Percentiles rank a stretch among this genome's conserved stretches.
These are phyloP conservation scores for Mycogone perniciosa DNA, from an alignment of 2,329 filamentous ascomycete species.

Conservation along the genomic window DNA sequence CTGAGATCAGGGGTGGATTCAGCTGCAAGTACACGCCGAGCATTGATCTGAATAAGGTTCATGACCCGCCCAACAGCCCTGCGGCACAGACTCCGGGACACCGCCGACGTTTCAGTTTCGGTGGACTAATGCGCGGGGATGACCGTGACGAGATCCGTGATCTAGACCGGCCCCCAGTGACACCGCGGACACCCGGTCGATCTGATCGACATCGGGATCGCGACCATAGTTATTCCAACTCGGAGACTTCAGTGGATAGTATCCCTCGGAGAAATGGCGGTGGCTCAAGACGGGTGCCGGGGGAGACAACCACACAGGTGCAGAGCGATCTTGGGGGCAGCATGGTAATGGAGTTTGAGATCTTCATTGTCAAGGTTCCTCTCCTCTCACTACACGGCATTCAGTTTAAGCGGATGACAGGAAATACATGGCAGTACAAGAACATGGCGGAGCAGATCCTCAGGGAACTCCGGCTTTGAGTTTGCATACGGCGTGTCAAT, in stretches of 20 bases:
- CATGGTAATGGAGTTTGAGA: slow-evolving; percentile 85
- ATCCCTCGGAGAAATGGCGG: slow-evolving; percentile 48
- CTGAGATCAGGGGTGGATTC: slow-evolving; percentile 90
- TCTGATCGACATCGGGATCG: slow-evolving; percentile 24
- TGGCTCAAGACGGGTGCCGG: slow-evolving; percentile 56
- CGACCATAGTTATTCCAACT: slow-evolving; percentile 75
- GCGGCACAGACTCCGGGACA: slow-evolving; percentile 51
- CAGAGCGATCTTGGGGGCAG: slow-evolving; percentile 82
- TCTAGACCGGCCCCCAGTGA: slow-evolving; percentile 36
- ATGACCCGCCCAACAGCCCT: slow-evolving; percentile 57
- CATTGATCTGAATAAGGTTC: slow-evolving; percentile 73
- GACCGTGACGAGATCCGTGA: slow-evolving; percentile 69
- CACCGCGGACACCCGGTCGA: slow-evolving; percentile 38
- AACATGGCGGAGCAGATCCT: slow-evolving; percentile 96
- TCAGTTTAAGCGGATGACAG: slow-evolving; percentile 94
- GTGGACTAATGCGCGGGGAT: slow-evolving; percentile 51
- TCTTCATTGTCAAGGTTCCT: slow-evolving; percentile 95
- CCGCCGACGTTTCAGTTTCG: slow-evolving; percentile 76
- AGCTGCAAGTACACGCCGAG: slow-evolving; percentile 82
- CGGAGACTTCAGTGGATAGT: slow-evolving; percentile 78
- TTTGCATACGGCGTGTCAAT: neutral
- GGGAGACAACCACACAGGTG: slow-evolving; percentile 87
- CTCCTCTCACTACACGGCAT: slow-evolving; percentile 88
- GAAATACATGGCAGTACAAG: slow-evolving; percentile 98
- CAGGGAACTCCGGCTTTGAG: slow-evolving; percentile 71